Base-by-base conservation (phyloP, 2,329 filamentous ascomycete genomes). In the Nemania sp. region DNA sequence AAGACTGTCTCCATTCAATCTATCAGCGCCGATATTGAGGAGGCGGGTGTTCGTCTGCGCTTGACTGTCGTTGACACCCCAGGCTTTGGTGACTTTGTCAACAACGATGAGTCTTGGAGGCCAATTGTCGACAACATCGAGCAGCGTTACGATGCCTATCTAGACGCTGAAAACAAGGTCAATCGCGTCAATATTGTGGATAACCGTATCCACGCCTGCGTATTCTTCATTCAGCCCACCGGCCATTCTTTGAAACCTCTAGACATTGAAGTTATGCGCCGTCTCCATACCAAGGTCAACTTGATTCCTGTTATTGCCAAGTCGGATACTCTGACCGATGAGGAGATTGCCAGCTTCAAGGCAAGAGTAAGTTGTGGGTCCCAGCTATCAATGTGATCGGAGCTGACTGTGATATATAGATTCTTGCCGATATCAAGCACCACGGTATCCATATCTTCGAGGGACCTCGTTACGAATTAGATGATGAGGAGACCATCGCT, bases 171-270 rank as follows among this genome's bases (percentile, higher is more conserved):
- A 86, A 99, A 99, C 88, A 99, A 98, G 87, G 92, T 99, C 77
- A 99, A 99, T 85, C 92, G 95, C 73, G 97, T 97, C 89, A 99
- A 99, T 86, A 98, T 98, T 78, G 90, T 99, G 65, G 95, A 99
- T 82, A 99, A 98, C 85, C 91, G 95, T 72, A 96, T 99, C 66
- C 95, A 99, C 74, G 95, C 95, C 58, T 98, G 96, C 73, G 95
- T 99, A 65, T 99, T 97, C 87, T 99, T 99, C 83, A 97, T 99
- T 73, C 94, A 99, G 82, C 95, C 95, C 68, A 99, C 95, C 34
- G 95, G 95, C 64, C 95, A 99, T 84, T 96, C 95, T 35, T 83
- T 99, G 74, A 99, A 99, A 88, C 95, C 95, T 66, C 84, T 99
- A 67, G 95, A 99, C 75, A 97, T 99, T 68, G 95, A 99, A 83